Evolutionary conservation across 169 alveolate genomes (phyloP).

Genomic region (Theileria luwenshuni): DNA sequence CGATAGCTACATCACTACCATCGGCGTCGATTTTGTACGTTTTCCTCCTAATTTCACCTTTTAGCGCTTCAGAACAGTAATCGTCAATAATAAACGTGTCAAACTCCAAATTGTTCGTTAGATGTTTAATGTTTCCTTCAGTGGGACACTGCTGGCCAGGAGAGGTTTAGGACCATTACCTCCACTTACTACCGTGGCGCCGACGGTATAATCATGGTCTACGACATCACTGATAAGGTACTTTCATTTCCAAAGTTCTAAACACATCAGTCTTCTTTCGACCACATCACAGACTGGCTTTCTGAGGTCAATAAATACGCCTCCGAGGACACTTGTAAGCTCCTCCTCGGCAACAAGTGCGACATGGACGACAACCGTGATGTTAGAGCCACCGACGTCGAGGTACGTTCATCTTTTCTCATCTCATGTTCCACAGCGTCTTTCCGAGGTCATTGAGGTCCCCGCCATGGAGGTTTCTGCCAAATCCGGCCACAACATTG

Average conservation of each 20-base stretch:
- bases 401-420: slow-evolving; percentile 18
- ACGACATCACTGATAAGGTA: slow-evolving; percentile 87
- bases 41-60: background rate
- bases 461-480: slow-evolving; percentile 65
- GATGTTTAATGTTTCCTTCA: slow-evolving; percentile 13
- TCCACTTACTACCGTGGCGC: slow-evolving; percentile 96
- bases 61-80: slow-evolving; percentile 87
- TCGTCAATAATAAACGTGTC: slow-evolving; percentile 87
- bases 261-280: slow-evolving; percentile 77
- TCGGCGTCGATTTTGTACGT: slow-evolving; percentile 86
- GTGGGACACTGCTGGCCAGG: slow-evolving; percentile 98
- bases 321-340: slow-evolving; percentile 88
- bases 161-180: slow-evolving; percentile 93
- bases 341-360: slow-evolving; percentile 95
- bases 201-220: slow-evolving; percentile 92
- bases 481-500: slow-evolving; percentile 61
- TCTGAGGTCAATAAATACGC: slow-evolving; percentile 92
- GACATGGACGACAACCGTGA: slow-evolving; percentile 78
- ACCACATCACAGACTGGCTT: slow-evolving; percentile 90
- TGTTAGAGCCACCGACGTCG: slow-evolving; percentile 44
- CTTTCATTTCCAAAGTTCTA: slow-evolving; percentile 5
- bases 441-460: slow-evolving; percentile 29
- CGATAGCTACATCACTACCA: slow-evolving; percentile 86
- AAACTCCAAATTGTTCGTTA: slow-evolving; percentile 88
- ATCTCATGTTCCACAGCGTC: slow-evolving; percentile 23